phyloP scores from a whole-genome alignment of 768 basidiomycete species.

The Serendipita vermifera region DNA sequence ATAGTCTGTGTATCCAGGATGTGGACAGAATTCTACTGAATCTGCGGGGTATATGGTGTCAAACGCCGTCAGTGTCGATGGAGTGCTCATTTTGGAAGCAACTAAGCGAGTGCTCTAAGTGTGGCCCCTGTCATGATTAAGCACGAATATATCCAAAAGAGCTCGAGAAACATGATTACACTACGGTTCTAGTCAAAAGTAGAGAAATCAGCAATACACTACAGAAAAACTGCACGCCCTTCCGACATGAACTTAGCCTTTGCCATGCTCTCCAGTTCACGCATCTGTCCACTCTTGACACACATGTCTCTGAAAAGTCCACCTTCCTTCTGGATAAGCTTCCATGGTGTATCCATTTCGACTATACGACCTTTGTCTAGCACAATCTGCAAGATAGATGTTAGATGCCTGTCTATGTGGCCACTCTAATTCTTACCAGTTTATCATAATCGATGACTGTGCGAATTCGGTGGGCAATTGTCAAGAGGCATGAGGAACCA shows the following conservation, averaged over 20 bases:
- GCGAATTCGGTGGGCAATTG: slow-evolving; percentile 16
- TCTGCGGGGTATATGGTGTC: slow-evolving; percentile 82
- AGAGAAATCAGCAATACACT: no score
- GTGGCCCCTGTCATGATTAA: no score
- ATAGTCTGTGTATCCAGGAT: slow-evolving; percentile 40
- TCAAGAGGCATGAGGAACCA: slow-evolving; percentile 24
- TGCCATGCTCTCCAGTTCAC: not conserved
- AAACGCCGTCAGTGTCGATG: slow-evolving; percentile 16
- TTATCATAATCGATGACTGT: slow-evolving; percentile 24
- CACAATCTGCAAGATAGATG: slow-evolving; percentile 25
- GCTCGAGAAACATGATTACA: no score
- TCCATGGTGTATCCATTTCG: slow-evolving; percentile 17
- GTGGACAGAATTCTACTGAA: slow-evolving; percentile 83
- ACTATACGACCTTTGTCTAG: slow-evolving; percentile 24
- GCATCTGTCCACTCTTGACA: slow-evolving; percentile 32
- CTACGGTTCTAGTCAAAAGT: no score
- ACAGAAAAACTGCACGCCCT: no score
- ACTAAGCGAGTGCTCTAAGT: no score
- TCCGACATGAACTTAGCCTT: no score
- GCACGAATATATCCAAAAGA: no score
- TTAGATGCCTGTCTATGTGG: not conserved
- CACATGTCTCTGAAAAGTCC: slow-evolving; percentile 54
- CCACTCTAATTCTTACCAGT: slow-evolving; percentile 18
- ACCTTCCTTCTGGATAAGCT: slow-evolving; percentile 11
- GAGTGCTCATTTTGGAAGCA: no score